Conservation (phyloP, 192 early-diverging fungal genomes). For the Backusella parvicylindrica region DNA sequence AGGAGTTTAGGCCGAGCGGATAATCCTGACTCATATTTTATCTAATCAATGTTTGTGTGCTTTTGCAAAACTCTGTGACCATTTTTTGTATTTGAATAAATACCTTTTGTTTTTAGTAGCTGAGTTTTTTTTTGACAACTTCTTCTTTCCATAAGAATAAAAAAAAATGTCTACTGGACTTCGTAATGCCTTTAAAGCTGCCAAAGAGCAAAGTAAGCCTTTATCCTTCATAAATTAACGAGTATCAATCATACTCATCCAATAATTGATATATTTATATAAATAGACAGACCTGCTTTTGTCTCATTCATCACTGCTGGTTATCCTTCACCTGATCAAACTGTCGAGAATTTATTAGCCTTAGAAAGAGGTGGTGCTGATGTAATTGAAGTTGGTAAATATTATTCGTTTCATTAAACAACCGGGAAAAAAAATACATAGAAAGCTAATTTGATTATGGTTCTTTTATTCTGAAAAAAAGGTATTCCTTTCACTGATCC, state of each 20-base stretch:
- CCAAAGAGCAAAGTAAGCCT: slow-evolving; percentile 5
- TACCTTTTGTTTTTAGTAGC: not conserved
- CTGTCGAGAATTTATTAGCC: slow-evolving; percentile 83
- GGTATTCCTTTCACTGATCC: slow-evolving; percentile 97
- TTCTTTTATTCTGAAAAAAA: too few relatives aligned
- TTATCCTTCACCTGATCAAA: slow-evolving; percentile 75
- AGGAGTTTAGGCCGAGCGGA: not conserved
- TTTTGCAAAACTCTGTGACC: not conserved
- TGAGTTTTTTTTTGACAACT: slow-evolving; percentile 3
- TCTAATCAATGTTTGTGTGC: not conserved
- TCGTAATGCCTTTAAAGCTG: slow-evolving; percentile 3
- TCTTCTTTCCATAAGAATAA: not conserved
- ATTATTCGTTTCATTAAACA: too few relatives aligned
- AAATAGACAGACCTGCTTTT: slow-evolving; percentile 75
- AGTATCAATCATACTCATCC: too few relatives aligned
- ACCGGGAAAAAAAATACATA: too few relatives aligned
- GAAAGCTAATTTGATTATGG: too few relatives aligned
- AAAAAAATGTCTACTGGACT: not conserved
- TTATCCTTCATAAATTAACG: not conserved
- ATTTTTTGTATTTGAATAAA: not conserved
- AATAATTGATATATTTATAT: too few relatives aligned
- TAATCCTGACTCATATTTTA: slow-evolving; percentile 4
- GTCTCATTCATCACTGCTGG: slow-evolving; percentile 94
- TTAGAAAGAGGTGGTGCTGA: slow-evolving; percentile 91
- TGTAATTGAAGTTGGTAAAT: slow-evolving; percentile 88